phyloP scores from a whole-genome alignment of 140 eudicot genomes.

The Senecio squalidus region DNA sequence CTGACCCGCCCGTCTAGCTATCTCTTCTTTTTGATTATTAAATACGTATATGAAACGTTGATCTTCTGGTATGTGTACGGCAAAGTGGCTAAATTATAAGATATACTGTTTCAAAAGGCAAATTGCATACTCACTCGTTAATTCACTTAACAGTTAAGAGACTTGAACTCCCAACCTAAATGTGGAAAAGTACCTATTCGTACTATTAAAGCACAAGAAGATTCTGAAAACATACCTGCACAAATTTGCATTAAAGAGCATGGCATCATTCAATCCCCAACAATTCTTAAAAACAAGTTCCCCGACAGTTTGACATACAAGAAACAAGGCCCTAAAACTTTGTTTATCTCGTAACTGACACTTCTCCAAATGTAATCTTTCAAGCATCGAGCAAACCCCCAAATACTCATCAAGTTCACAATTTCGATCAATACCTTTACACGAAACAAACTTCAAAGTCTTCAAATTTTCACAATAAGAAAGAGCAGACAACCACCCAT shows the following conservation, averaged over 20 bases:
- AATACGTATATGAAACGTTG: neutral
- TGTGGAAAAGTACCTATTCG: neutral
- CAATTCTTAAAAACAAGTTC: slow-evolving; percentile 59
- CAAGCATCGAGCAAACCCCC: slow-evolving; percentile 54
- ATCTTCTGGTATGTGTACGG: neutral
- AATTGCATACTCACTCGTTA: neutral
- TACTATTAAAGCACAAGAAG: neutral
- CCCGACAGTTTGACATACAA: slow-evolving; percentile 47
- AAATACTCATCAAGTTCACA: slow-evolving; percentile 47
- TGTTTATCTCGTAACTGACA: slow-evolving; percentile 71
- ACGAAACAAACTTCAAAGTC: slow-evolving; percentile 55
- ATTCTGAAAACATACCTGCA: slow-evolving; percentile 45
- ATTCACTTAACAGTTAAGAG: neutral
- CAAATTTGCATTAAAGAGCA: slow-evolving; percentile 50
- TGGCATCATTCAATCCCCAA: slow-evolving; percentile 76
- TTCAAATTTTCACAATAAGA: slow-evolving; percentile 71
- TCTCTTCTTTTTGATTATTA: neutral
- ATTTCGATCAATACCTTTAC: slow-evolving; percentile 56
- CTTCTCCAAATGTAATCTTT: slow-evolving; percentile 71
- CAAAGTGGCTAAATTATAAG: neutral
- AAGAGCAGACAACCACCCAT: slow-evolving; percentile 81
- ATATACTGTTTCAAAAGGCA: neutral
- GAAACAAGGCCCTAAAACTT: slow-evolving; percentile 64
- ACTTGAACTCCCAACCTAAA: neutral
- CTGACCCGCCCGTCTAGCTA: neutral